phyloP scores from a whole-genome alignment of 2,329 filamentous ascomycete genomes.

The Magnaporthiopsis incrustans region DNA sequence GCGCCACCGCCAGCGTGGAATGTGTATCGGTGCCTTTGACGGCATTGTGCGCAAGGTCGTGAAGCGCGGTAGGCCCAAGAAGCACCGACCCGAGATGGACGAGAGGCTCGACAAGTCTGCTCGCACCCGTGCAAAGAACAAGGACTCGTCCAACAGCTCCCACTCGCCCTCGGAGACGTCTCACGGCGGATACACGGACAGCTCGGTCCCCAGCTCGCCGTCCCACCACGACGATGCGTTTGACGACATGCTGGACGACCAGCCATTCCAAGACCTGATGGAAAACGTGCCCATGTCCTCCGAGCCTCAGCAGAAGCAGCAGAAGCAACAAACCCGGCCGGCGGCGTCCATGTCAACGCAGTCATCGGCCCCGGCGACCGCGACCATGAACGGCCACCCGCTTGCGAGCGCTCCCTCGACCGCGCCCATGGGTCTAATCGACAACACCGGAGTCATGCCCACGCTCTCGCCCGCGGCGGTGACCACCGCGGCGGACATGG shows the following conservation, averaged over 20 bases:
- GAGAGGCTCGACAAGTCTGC: conserved; percentile 50
- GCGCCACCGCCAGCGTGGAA: conserved; percentile 85
- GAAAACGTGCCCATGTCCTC: conserved; percentile 23
- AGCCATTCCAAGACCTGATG: conserved; percentile 30
- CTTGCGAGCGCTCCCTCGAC: conserved; percentile 26
- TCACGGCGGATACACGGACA: conserved; percentile 48
- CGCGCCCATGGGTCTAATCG: conserved; percentile 26
- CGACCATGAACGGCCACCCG: conserved; percentile 28
- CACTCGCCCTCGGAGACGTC: conserved; percentile 38
- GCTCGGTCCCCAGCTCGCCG: conserved; percentile 47
- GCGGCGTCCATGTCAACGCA: background rate
- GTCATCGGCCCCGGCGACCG: conserved; percentile 13
- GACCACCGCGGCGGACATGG: conserved; percentile 12
- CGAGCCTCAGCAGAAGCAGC: background rate
- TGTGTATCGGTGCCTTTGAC: conserved; percentile 93
- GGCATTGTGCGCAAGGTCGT: conserved; percentile 56
- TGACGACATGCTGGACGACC: conserved; percentile 29
- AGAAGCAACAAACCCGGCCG: background rate
- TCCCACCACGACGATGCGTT: conserved; percentile 29
- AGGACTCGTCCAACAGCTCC: conserved; percentile 23
- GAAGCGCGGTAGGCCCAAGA: conserved; percentile 56
- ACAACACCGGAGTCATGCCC: background rate
- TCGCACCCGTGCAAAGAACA: conserved; percentile 46
- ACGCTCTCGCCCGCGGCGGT: background rate
- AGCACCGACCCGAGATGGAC: conserved; percentile 50